These are phyloP conservation scores for Parafenestella ontariensis DNA, from an alignment of 2,329 filamentous ascomycete genomes.

Conservation along the genomic window DNA sequence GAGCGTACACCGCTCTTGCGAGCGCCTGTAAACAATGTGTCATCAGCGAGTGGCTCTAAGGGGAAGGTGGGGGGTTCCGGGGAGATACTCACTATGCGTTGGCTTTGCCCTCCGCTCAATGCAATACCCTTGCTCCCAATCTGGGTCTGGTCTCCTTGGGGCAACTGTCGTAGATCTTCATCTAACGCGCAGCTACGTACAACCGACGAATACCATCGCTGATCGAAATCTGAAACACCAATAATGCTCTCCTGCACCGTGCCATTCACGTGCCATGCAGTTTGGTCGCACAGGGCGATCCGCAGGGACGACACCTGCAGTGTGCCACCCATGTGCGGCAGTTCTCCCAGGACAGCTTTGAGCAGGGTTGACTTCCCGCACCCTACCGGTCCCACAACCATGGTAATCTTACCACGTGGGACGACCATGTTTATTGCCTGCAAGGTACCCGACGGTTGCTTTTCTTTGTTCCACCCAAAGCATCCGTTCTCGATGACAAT, in stretches of 20 bases:
- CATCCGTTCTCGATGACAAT: conserved; percentile 53
- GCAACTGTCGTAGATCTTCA: conserved; percentile 42
- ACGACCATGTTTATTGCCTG: conserved; percentile 52
- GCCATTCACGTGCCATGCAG: conserved; percentile 48
- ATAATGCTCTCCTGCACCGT: conserved; percentile 50
- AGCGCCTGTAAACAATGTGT: conserved; percentile 45
- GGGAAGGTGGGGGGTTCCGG: conserved; percentile 18
- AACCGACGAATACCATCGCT: conserved; percentile 47
- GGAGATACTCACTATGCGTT: conserved; percentile 53
- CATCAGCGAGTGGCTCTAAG: conserved; percentile 14
- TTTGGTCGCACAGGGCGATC: conserved; percentile 49
- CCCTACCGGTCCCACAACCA: conserved; percentile 60
- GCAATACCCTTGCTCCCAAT: conserved; percentile 61
- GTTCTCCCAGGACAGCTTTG: conserved; percentile 43
- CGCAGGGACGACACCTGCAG: conserved; percentile 39
- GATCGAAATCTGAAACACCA: conserved; percentile 44
- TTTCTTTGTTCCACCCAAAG: conserved; percentile 57
- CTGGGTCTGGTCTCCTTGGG: conserved; percentile 51
- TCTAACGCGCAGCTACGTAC: conserved; percentile 44
- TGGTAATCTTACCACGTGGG: conserved; percentile 54
- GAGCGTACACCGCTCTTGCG: conserved; percentile 61
- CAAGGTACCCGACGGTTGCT: conserved; percentile 47
- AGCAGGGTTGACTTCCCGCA: conserved; percentile 61
- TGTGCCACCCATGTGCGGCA: conserved; percentile 41
- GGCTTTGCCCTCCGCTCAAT: conserved; percentile 61